A percentile compares a stretch with the other conserved stretches of the same genome.
Conservation (phyloP, 345 rosid species). For the Geranium brycei region DNA sequence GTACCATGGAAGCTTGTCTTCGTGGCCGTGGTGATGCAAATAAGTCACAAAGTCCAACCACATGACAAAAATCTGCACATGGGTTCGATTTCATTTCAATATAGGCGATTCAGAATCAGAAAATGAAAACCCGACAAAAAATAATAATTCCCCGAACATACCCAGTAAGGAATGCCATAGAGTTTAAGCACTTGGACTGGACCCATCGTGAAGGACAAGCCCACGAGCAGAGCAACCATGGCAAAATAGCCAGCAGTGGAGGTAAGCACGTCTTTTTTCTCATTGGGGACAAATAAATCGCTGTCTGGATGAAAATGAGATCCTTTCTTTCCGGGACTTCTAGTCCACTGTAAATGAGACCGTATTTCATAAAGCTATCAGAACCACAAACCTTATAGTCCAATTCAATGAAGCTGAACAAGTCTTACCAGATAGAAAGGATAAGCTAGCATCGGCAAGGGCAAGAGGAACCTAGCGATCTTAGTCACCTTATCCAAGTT, state of each 20-base stretch:
- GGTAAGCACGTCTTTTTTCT: conserved; percentile 51
- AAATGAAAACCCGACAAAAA: neutral
- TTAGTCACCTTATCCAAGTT: conserved; percentile 34
- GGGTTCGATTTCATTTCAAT: no score
- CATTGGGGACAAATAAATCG: conserved; percentile 58
- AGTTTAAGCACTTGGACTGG: conserved; percentile 55
- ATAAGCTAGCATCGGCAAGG: conserved; percentile 83
- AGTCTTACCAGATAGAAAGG: conserved; percentile 74
- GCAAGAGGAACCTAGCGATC: conserved; percentile 58
- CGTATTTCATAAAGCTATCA: no score
- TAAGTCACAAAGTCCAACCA: conserved; percentile 88
- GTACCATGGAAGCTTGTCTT: conserved; percentile 75
- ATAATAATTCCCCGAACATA: conserved; percentile 8
- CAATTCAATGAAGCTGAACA: no score
- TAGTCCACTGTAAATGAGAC: conserved; percentile 34
- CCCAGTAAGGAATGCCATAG: conserved; percentile 63
- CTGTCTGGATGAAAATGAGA: conserved; percentile 77
- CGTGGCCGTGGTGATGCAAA: conserved; percentile 82
- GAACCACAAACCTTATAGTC: no score
- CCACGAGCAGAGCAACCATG: conserved; percentile 50
- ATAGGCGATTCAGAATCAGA: no score
- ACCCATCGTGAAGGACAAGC: conserved; percentile 41
- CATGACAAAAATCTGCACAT: conserved; percentile 45
- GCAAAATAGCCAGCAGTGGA: conserved; percentile 66
- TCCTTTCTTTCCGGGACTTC: conserved; percentile 89